Base-by-base conservation (phyloP, 345 rosid genomes). In the Eucalyptus regnans region DNA sequence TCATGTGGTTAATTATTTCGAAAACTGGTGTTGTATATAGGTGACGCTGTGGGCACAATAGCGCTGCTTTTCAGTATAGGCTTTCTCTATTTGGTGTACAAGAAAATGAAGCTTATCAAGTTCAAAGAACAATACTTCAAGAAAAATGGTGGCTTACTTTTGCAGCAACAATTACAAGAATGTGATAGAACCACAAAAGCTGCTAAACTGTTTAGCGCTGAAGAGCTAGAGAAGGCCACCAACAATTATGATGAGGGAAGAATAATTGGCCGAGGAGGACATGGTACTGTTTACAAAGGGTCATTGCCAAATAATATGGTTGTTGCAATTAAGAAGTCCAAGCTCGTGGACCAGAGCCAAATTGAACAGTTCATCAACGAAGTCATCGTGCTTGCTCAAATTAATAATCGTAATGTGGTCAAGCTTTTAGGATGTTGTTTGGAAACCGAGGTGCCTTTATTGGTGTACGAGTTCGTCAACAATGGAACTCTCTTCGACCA, bases 381-480 rank as follows among this genome's bases (percentile, higher is more conserved):
- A 22, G 60, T 54, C 27, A 54, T 54, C 4, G 60, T 54, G 60
- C 60, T 22, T 54, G 3, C 60, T 54, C 60, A 54, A 54, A 54
- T 54, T 54, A 54, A 22, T 54, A 54, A 92, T 12, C 89, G 91
- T 68, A 91, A 94, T 13, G 93, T 92, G 48, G 95, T 93, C 37
- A 92, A 88, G 44, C 91, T 94, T 46, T 52, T 94, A 41, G 94
- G 94, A 27, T 93, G 95, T 29, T 92, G 94, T 48, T 88, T 94
- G 12, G 96, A 94, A 89, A 94, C 92, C 1, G 87, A 86, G 13
- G 95, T 93, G 37, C 96, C 94, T 6, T 58, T 93, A 66, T 64
- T 94, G 33, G 94, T 93, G 13, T 93, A 92, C 15, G 94, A 92
- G 86, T 91, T 90, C 49, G 11, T 94, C 16, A 11, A 88, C 52